phyloP scores from a whole-genome alignment of 2,329 filamentous ascomycete genomes.

The Colletotrichum navitas region DNA sequence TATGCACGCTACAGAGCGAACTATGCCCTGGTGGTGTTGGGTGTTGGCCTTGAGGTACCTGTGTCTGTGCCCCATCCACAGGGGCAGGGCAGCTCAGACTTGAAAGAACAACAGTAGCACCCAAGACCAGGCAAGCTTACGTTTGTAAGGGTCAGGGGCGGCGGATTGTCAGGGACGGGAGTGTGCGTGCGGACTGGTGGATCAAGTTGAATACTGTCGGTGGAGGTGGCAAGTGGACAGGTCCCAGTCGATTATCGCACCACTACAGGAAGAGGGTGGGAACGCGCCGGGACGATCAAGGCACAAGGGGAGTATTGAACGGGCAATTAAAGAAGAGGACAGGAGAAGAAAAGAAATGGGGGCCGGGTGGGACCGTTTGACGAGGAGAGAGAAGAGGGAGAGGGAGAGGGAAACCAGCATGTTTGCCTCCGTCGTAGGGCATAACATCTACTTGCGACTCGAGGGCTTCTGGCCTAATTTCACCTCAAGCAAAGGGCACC shows the following conservation, averaged over 20 bases:
- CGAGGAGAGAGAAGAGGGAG: background rate
- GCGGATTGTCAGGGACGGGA: constrained; percentile 36
- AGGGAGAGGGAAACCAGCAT: background rate
- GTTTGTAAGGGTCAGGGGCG: constrained; percentile 8
- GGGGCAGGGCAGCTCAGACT: background rate
- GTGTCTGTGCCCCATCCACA: background rate
- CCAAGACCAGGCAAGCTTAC: constrained; percentile 11
- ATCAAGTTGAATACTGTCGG: constrained; percentile 31
- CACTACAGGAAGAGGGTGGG: constrained; percentile 21
- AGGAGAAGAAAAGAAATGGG: constrained; percentile 6
- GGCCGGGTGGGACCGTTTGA: background rate
- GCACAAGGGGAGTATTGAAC: constrained; percentile 23
- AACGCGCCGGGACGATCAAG: constrained; percentile 21
- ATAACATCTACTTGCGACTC: background rate
- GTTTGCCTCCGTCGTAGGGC: constrained; percentile 10
- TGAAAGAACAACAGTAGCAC: constrained; percentile 7
- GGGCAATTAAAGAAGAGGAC: constrained; percentile 8
- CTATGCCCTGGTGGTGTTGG: constrained; percentile 26
- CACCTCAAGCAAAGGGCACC: background rate
- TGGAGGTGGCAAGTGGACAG: constrained; percentile 33
- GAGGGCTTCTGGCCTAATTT: background rate
- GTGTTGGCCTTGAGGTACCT: background rate
- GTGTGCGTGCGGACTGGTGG: constrained; percentile 30
- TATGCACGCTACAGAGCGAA: constrained; percentile 7
- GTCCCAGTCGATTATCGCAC: constrained; percentile 34